These are phyloP conservation scores for Hordeum pubiflorum DNA, from an alignment of 202 grass and related monocot species.

Conservation along the genomic window DNA sequence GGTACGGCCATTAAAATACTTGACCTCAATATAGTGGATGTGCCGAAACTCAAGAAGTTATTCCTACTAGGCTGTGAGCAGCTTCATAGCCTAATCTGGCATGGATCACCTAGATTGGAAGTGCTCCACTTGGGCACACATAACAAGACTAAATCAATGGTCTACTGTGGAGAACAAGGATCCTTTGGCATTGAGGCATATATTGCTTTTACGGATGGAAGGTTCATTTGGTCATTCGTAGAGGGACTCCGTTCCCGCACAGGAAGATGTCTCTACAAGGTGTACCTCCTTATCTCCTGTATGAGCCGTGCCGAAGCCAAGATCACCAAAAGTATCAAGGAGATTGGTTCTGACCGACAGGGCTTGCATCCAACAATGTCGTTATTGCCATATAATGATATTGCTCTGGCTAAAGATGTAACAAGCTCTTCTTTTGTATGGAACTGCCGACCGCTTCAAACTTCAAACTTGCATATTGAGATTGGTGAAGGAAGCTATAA, in stretches of 20 bases:
- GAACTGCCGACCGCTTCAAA: neutral
- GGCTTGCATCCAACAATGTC: neutral
- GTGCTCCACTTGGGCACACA: no score
- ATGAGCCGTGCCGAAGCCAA: neutral
- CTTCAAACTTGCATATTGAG: neutral
- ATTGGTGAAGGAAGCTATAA: neutral
- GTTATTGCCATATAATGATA: neutral
- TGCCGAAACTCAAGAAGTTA: neutral
- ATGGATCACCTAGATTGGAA: accelerated
- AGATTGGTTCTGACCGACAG: neutral
- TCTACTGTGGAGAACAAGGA: neutral
- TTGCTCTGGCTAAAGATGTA: neutral
- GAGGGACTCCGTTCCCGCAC: no score
- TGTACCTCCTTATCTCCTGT: neutral
- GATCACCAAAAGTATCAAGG: neutral
- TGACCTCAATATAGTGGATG: neutral
- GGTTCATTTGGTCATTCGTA: neutral
- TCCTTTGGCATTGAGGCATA: neutral
- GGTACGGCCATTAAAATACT: neutral
- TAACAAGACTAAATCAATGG: no score
- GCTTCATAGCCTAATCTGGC: neutral
- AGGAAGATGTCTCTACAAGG: no score
- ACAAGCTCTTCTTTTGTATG: neutral
- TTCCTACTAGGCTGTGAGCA: neutral
- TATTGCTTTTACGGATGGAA: neutral